phyloP scores from a whole-genome alignment of 164 flowering plant species.

The Nelumbo lutea region DNA sequence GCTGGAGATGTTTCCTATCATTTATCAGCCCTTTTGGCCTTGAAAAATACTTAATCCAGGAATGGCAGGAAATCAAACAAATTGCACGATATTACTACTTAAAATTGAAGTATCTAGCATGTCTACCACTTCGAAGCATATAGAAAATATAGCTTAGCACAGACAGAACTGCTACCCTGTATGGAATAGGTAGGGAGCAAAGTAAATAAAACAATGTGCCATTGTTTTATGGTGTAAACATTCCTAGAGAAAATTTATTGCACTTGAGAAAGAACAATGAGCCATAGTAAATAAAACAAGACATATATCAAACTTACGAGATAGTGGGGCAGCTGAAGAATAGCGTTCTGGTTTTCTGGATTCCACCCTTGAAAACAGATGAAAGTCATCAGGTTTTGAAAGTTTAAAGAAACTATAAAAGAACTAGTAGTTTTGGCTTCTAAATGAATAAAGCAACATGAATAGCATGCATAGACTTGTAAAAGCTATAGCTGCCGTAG shows the following conservation, averaged over 20 bases:
- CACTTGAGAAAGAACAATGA: neutral
- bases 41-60: too few species aligned
- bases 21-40: too few species aligned
- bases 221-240: neutral
- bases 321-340: constrained; percentile 97
- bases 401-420: constrained; percentile 2
- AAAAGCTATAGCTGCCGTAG: neutral
- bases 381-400: constrained; percentile 33
- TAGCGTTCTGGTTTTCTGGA: constrained; percentile 98
- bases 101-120: too few species aligned
- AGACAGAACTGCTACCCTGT: too few species aligned
- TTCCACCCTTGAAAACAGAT: constrained; percentile 76
- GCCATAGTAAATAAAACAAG: neutral
- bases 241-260: neutral
- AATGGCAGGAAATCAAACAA: too few species aligned
- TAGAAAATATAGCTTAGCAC: too few species aligned
- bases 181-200: too few species aligned
- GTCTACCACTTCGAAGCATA: too few species aligned
- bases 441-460: neutral
- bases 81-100: too few species aligned
- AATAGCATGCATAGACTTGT: neutral
- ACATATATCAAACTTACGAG: constrained; percentile 55
- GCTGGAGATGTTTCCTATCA: too few species aligned
- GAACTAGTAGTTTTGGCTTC: neutral
- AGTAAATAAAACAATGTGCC: too few species aligned